Evolutionary conservation across 805 yeast genomes (phyloP).

Genomic region (Debaryomyces castellii): DNA sequence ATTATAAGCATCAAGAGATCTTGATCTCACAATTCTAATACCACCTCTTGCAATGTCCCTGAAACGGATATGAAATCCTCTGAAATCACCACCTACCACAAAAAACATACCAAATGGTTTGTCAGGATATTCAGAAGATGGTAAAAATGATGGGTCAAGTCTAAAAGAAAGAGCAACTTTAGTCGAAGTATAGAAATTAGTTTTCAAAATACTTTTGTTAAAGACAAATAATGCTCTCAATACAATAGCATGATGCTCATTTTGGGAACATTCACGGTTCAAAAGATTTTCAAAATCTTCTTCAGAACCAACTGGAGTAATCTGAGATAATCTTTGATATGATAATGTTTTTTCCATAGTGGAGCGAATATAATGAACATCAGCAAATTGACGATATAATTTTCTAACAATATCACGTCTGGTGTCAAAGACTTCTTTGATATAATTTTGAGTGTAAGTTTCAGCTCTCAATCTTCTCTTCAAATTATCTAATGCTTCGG

Average conservation of each 20-base stretch:
- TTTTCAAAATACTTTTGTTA: slow-evolving; percentile 85
- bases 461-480: slow-evolving; percentile 90
- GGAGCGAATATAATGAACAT: slow-evolving; percentile 76
- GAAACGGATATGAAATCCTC: slow-evolving; percentile 96
- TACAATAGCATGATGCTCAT: slow-evolving; percentile 75
- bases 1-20: slow-evolving; percentile 80
- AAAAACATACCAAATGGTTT: slow-evolving; percentile 93
- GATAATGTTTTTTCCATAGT: slow-evolving; percentile 77
- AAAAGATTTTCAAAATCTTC: slow-evolving; percentile 72
- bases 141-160: slow-evolving; percentile 82
- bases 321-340: slow-evolving; percentile 79
- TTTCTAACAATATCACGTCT: slow-evolving; percentile 73
- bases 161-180: slow-evolving; percentile 95
- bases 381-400: slow-evolving; percentile 88
- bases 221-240: slow-evolving; percentile 79
- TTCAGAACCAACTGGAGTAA: slow-evolving; percentile 71
- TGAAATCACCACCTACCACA: slow-evolving; percentile 92
- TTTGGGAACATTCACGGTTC: slow-evolving; percentile 70
- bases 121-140: slow-evolving; percentile 84
- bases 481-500: slow-evolving; percentile 74
- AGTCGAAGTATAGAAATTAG: slow-evolving; percentile 90
- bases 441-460: slow-evolving; percentile 84
- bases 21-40: slow-evolving; percentile 88
- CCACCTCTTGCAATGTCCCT: slow-evolving; percentile 99
- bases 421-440: slow-evolving; percentile 70